Evolutionary conservation across 306 rosid species (phyloP), one percentile per base, ranked within the genome.

Genomic region (Medicago truncatula): DNA sequence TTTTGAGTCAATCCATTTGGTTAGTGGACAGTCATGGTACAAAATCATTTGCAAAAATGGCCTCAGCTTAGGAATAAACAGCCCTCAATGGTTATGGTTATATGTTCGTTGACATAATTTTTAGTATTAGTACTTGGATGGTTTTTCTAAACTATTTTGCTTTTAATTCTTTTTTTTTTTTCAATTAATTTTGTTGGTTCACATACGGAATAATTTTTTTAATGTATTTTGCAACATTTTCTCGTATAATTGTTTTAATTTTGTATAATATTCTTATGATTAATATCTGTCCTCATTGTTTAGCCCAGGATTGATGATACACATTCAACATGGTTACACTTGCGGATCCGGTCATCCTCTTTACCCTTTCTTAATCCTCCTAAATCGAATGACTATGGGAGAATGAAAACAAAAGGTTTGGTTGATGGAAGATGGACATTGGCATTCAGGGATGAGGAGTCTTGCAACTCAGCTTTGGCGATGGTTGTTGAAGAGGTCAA

Each of bases 371-470:
- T 83, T 53, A 89, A 88, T 79, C 87, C 92, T 31, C 77, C 83
- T 21, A 88, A 86, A 83, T 79, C 76, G 9, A 81, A 78, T 67
- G 78, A 84, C 58, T n/a, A 16, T 0, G 68, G 71, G 62, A 89
- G 84, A 79, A 53, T 52, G 16, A 90, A 83, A 81, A 31, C 86
- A 0, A 89, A 81, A 84, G 76, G 83, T 78, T 84, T 89, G 83
- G 90, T 91, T 57, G 98, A 95, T 81, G 98, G 98, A 57, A 89
- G 97, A 85, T 95, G 98, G 98, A 95, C 93, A 58, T 78, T 95
- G 70, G 97, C 98, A 13, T 95, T 95, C 82, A 67, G 85, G 74
- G 97, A 92, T 8, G 97, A 86, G 77, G 92, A 88, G 76, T 80
- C 97, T 59, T 95, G 97, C 85, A 86, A 83, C 70, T 83, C 82